These are phyloP conservation scores for Calonectria pauciramosa DNA, from an alignment of 2,329 filamentous ascomycete genomes.

Conservation along the genomic window DNA sequence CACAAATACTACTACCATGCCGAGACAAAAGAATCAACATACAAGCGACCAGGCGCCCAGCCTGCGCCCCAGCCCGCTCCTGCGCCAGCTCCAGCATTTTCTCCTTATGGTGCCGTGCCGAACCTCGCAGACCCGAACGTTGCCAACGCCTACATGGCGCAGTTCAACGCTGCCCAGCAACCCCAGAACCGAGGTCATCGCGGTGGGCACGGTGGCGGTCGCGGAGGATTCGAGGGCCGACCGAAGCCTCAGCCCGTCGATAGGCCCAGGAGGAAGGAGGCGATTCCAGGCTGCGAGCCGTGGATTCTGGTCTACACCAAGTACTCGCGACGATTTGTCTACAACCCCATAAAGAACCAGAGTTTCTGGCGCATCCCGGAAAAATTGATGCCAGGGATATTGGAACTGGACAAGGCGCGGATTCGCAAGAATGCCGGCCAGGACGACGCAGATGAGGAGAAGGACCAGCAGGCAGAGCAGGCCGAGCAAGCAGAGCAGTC, in stretches of 20 bases:
- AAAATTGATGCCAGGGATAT: constrained; percentile 83
- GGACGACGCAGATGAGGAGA: constrained; percentile 57
- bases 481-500: constrained; percentile 16
- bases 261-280: constrained; percentile 82
- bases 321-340: constrained; percentile 88
- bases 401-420: constrained; percentile 79
- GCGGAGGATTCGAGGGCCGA: constrained; percentile 68
- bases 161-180: constrained; percentile 60
- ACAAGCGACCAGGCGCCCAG: constrained; percentile 75
- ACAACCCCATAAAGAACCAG: constrained; percentile 87
- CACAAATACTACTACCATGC: constrained; percentile 92
- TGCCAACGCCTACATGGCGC: constrained; percentile 73
- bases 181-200: constrained; percentile 48
- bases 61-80: constrained; percentile 36
- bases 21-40: constrained; percentile 87
- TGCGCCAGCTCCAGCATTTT: constrained; percentile 48
- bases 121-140: constrained; percentile 67
- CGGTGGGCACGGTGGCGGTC: constrained; percentile 51
- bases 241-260: constrained; percentile 80
- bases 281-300: constrained; percentile 84
- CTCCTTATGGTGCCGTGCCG: constrained; percentile 48
- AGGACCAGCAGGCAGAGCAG: constrained; percentile 19
- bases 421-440: constrained; percentile 73
- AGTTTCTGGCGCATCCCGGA: constrained; percentile 97
- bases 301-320: constrained; percentile 97